Evolutionary conservation across 495 filamentous ascomycete species (phyloP).

Genomic region (Daldinia decipiens): DNA sequence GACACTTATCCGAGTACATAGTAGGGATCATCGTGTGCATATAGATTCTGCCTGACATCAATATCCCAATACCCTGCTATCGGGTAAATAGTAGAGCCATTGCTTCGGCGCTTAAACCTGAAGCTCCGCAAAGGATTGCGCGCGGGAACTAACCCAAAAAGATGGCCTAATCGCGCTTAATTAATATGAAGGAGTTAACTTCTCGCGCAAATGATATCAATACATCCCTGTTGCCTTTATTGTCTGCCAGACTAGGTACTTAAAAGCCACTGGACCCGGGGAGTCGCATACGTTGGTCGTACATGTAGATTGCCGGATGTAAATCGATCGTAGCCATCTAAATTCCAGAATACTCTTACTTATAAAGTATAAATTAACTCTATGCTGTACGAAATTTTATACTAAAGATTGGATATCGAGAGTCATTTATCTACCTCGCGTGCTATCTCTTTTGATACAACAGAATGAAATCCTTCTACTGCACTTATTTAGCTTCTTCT

Average conservation of each 20-base stretch:
- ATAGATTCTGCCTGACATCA: background rate
- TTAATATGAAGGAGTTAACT: background rate
- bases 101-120: slow-evolving; percentile 6
- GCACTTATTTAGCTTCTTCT: background rate
- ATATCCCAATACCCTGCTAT: background rate
- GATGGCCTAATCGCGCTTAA: slow-evolving; percentile 2
- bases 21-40: background rate
- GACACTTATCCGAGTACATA: background rate
- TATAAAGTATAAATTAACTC: too few species aligned
- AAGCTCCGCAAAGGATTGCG: background rate
- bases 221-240: background rate
- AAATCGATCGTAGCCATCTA: background rate
- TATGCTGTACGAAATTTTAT: background rate
- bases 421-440: background rate
- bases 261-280: background rate
- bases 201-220: background rate
- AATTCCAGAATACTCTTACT: too few species aligned
- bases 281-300: background rate
- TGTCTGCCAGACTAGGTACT: background rate
- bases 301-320: background rate
- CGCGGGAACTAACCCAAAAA: background rate
- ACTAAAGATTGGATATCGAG: background rate
- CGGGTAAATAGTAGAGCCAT: background rate
- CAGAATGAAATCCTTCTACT: background rate
- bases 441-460: background rate